Evolutionary conservation across 2,329 filamentous ascomycete genomes (phyloP).

Genomic region (Laburnicola sp.): DNA sequence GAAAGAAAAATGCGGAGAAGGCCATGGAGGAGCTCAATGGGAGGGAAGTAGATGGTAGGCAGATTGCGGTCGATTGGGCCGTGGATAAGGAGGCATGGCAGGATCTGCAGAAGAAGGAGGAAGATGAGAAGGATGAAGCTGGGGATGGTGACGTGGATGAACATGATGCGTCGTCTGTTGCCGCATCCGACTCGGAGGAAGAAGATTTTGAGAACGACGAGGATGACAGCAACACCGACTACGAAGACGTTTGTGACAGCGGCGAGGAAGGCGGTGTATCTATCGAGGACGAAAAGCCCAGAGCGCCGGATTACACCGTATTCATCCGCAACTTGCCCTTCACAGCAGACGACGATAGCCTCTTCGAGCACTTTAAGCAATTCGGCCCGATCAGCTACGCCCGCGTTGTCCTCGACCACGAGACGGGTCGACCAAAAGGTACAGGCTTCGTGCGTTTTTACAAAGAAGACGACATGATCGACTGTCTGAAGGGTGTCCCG

Average conservation of each 20-base stretch:
- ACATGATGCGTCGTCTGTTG: conserved; percentile 43
- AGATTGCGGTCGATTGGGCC: conserved; percentile 93
- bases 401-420: conserved; percentile 82
- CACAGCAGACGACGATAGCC: conserved; percentile 76
- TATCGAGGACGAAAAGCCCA: conserved; percentile 33
- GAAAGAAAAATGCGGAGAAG: conserved; percentile 87
- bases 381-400: conserved; percentile 92
- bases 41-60: conserved; percentile 83
- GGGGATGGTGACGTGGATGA: conserved; percentile 45
- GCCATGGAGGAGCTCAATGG: conserved; percentile 86
- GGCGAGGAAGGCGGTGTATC: conserved; percentile 48
- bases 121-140: conserved; percentile 44
- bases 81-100: conserved; percentile 90
- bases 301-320: conserved; percentile 73
- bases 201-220: conserved; percentile 38
- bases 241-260: conserved; percentile 36
- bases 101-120: conserved; percentile 53
- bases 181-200: conserved; percentile 48
- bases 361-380: conserved; percentile 82
- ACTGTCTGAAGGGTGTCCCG: conserved; percentile 77
- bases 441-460: conserved; percentile 96
- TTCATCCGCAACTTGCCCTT: conserved; percentile 96
- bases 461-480: conserved; percentile 71
- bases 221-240: conserved; percentile 50
- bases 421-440: conserved; percentile 83